Base-by-base conservation (phyloP, 2,329 filamentous ascomycete species). In the Stemphylium vesicarium region DNA sequence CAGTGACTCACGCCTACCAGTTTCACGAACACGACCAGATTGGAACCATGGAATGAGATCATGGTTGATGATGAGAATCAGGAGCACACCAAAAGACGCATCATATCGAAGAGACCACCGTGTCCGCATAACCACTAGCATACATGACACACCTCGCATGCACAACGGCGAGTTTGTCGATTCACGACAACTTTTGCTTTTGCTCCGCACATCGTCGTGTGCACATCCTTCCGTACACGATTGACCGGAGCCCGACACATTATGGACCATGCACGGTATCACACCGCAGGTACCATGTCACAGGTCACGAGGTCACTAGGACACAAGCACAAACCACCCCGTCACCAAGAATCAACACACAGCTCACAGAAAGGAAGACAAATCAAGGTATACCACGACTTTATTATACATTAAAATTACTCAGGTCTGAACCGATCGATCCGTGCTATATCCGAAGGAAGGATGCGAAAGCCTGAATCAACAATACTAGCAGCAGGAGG, bases 391-490 rank as follows among this genome's bases (percentile, higher is more conserved):
- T 16, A 33, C 26, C 40, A 43, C 40, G 40, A 43, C 16, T 15
- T 39, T 26, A 52, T 46, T 52, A 40, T 39, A 29, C 26, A 47
- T 31, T 32, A 29, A 39, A n/a, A 43, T 37, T 47, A 40, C 26
- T 32, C 26, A 38, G 12, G 39, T 36, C 11, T 10, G 9, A 39
- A 15, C 42, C 32, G 26, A 52, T 45, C 15, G 18, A 39, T 33
- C 18, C 33, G 20, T 47, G 9, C 9, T 32, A 15, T 24, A 16
- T 16, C 26, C 26, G 26, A 10, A 29, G 26, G 9, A 29, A 29
- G 9, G 9, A 29, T 29, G 26, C 10, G 26, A 29, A 9, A 29
- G 26, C 26, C 8, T 37, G 10, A 43, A 33, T 24, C 38, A 36
- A 38, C 8, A 26, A 26, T 8, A 26, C n/a, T n/a, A n/a, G n/a